Conservation (phyloP, 2,329 filamentous ascomycete species). For the Xylariaceae sp. region DNA sequence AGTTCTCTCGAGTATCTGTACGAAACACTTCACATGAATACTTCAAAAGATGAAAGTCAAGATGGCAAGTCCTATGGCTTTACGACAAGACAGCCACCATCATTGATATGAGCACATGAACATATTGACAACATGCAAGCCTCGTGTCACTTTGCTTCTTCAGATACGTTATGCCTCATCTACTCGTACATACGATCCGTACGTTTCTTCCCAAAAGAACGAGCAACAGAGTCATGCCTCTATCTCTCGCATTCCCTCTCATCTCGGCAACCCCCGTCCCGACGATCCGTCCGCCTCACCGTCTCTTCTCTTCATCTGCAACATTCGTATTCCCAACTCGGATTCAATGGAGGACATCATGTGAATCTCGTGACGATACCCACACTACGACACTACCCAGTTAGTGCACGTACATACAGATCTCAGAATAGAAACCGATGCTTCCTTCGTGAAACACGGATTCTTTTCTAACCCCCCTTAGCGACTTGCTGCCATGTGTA, state of each 20-base stretch:
- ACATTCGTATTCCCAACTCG: not conserved
- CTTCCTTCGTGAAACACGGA: not conserved
- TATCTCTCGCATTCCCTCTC: not conserved
- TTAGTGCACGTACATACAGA: not conserved
- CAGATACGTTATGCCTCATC: not conserved
- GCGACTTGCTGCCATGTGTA: not conserved
- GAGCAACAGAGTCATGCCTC: not conserved
- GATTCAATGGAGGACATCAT: not conserved
- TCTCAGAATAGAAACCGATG: not conserved
- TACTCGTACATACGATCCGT: no score
- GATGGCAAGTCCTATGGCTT: not conserved
- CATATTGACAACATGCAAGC: constrained; percentile 14
- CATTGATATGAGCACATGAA: not conserved
- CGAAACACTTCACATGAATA: not conserved
- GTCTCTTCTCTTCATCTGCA: not conserved
- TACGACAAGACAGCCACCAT: not conserved
- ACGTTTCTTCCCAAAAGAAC: not conserved
- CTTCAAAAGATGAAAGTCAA: not conserved
- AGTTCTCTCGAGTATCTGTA: not conserved
- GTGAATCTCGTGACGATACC: not conserved
- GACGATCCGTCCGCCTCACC: not conserved
- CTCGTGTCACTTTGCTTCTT: constrained; percentile 12
- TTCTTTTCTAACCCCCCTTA: not conserved
- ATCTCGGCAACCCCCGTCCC: not conserved
- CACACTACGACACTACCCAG: not conserved